Evolutionary conservation across 768 basidiomycete genomes (phyloP).

Genomic region (Kwoniella bestiolae): DNA sequence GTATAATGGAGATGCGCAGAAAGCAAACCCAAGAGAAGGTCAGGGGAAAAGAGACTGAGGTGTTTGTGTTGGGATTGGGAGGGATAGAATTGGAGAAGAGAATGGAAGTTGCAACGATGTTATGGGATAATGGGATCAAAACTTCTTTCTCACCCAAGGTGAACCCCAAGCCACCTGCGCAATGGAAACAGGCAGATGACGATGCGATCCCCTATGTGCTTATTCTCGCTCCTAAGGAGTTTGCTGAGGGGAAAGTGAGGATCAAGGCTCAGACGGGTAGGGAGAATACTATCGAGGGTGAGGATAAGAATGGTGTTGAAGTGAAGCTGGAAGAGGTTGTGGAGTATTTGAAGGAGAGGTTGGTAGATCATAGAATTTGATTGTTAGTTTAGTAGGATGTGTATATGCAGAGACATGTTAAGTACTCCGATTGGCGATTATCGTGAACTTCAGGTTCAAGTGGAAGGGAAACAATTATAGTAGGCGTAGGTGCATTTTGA

Average conservation of each 20-base stretch:
- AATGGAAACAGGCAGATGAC: conserved; percentile 87
- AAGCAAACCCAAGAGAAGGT: conserved; percentile 65
- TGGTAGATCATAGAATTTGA: conserved; percentile 23
- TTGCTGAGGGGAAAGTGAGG: conserved; percentile 78
- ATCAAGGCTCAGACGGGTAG: conserved; percentile 85
- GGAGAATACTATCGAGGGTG: conserved; percentile 63
- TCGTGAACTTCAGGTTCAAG: too few species aligned
- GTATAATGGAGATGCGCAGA: conserved; percentile 80
- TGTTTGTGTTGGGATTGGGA: conserved; percentile 88
- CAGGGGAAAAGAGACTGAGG: conserved; percentile 89
- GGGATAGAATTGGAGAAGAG: conserved; percentile 86
- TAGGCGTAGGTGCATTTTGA: too few species aligned
- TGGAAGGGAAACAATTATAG: too few species aligned
- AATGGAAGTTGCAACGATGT: conserved; percentile 74
- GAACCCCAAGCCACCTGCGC: conserved; percentile 83
- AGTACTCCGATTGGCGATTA: too few species aligned
- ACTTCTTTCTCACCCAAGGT: conserved; percentile 89
- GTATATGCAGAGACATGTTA: not conserved
- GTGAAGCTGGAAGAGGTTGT: conserved; percentile 69
- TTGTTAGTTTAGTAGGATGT: not conserved
- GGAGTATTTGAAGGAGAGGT: conserved; percentile 62
- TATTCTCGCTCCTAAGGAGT: conserved; percentile 85
- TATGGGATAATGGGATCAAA: conserved; percentile 87
- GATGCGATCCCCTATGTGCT: conserved; percentile 93
- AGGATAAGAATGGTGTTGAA: conserved; percentile 67